Conservation (phyloP, 1,139 yeast species). For the Pichia sp. region DNA sequence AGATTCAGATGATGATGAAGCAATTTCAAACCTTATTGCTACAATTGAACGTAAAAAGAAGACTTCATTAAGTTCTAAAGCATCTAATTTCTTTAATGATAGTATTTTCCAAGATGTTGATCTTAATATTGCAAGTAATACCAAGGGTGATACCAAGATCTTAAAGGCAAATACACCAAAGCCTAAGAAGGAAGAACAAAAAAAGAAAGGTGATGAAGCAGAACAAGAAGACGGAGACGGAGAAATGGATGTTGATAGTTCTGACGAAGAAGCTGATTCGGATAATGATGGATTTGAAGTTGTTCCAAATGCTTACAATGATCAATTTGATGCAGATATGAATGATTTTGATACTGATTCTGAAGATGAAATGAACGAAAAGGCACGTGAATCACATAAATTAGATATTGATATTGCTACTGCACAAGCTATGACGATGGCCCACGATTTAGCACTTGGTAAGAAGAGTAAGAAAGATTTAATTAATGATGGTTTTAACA, state of each 20-base stretch:
- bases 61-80: constrained; percentile 59
- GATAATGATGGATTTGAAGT: constrained; percentile 44
- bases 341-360: constrained; percentile 45
- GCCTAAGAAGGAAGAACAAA: constrained; percentile 16
- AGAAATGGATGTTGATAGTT: constrained; percentile 13
- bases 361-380: constrained; percentile 38
- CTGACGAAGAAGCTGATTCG: constrained; percentile 21
- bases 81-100: constrained; percentile 72
- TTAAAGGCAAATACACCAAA: constrained; percentile 15
- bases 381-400: constrained; percentile 43
- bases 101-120: constrained; percentile 62
- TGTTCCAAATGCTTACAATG: constrained; percentile 39
- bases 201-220: constrained; percentile 18
- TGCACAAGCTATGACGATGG: constrained; percentile 95
- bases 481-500: constrained; percentile 84
- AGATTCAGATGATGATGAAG: constrained; percentile 64
- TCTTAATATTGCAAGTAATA: constrained; percentile 22
- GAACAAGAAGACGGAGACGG: constrained; percentile 18
- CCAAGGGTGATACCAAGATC: constrained; percentile 18
- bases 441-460: constrained; percentile 91
- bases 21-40: constrained; percentile 55
- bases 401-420: constrained; percentile 78
- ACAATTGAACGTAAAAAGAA: constrained; percentile 43
- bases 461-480: constrained; percentile 77
- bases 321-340: constrained; percentile 30